Base-by-base conservation (phyloP, 2,329 filamentous ascomycete species). In the Reticulascus tulasneorum region DNA sequence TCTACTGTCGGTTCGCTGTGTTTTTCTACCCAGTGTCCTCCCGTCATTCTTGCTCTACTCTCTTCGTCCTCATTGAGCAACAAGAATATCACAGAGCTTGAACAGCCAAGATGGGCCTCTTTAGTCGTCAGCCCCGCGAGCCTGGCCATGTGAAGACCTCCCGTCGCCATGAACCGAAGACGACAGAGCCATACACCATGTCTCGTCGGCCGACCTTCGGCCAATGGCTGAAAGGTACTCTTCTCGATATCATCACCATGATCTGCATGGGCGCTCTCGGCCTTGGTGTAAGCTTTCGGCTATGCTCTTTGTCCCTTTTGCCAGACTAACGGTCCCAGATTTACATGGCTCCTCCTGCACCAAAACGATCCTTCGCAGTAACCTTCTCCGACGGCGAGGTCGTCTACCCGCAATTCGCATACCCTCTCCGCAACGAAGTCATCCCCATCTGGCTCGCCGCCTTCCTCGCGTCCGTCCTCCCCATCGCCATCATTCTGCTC, bases 391-490 rank as follows among this genome's bases (percentile, higher is more conserved):
- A 86, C 47, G 79, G 80, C 41, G 76, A 85, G 51, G 67, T 87
- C 26, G 79, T 87, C 29, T 75, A 80, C 46, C 83, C 84, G 0
- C 54, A 86, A 41, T 85, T 86, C 47, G 82, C 80, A 19, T 86
- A 85, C 52, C 82, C 83, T 1, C 58, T 84, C 17, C 77, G 83
- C 42, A 75, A 81, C 28, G 80, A 86, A 49, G 82, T 86, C 51
- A 58, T 87, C 7, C 82, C 84, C 17, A 86, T 84, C 51, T 86
- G 77, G 77, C 67, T 75, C 2, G 81, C 82, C 9, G 83, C 82
- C 2, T 58, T 88, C 13, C 65, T 87, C 13, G 80, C 76, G 11
- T 64, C 73, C 20, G 54, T 86, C 3, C 63, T 87, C 17, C 83
- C 84, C 8, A 81, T 87, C 49, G 55, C 67, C 43, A 59, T 84